Evolutionary conservation across 2,329 filamentous ascomycete species (phyloP), one percentile per base, ranked within the genome.

Genomic region (Xylaria sp.): DNA sequence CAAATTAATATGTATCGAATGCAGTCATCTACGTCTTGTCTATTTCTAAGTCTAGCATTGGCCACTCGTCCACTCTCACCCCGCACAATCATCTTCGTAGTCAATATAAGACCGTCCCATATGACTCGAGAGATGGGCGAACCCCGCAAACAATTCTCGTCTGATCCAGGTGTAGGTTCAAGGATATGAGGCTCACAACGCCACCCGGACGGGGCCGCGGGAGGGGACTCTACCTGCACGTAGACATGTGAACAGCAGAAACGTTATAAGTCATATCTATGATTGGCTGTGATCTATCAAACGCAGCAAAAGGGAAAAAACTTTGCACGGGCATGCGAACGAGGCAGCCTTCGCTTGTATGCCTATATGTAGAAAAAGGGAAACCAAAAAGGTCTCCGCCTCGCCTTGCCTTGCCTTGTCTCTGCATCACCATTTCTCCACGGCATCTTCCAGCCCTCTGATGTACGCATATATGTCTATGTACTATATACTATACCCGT

Each of bases 1-100:
- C 57, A 59, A 65, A 63, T 69, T 69, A 64, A 69, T 67, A 31
- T 69, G 47, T 63, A 56, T 61, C 50, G 36, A 58, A 63, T 69
- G 59, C 61, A 57, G 56, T 59, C 61, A 69, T 61, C 51, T 33
- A 25, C 39, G 63, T 57, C 20, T n/a, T 62, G 9, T 11, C n/a
- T 20, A 31, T 42, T 59, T 59, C 58, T 27, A 27, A 45, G 44
- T 65, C 25, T 36, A 17, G 56, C 38, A 66, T 66, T 69, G 63
- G 66, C 39, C 27, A 17, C 63, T 63, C 55, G 47, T 36, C 54
- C 63, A 50, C 33, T 39, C 13, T 25, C 64, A 57, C 66, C 66
- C 66, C 63, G 63, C 66, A 69, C 25, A 44, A 55, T 54, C 39
- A 42, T 31, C 44, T 29, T 63, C 57, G 29, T 50, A 22, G 22